Base-by-base conservation (phyloP, 768 basidiomycete genomes). In the Russula abietina region DNA sequence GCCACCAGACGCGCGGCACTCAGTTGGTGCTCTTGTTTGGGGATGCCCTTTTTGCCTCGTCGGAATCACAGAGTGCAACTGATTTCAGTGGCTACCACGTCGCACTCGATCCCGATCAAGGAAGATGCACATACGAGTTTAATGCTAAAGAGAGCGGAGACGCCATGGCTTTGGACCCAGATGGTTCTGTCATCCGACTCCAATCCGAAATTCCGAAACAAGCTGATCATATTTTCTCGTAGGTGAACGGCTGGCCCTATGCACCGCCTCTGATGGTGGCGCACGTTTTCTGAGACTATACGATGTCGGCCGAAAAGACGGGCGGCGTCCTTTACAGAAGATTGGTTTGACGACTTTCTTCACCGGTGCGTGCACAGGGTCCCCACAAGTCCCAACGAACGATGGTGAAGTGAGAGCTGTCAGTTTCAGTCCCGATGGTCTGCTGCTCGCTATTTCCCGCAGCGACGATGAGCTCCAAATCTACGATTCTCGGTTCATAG, bases 31-130 rank as follows among this genome's bases (percentile, higher is more conserved):
- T 17, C 45, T 67, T 41, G 45, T 53, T 30, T 66, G 64, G 65
- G 67, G 54, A 67, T 39, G 22, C 32, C 19, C 56, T 67, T 30
- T 67, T 66, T 30, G 67, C 67, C 14, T 68, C 67, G 17, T 68
- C 67, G 19, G 67, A 68, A 39, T 9, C 65, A 38, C 62, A 68
- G 26, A 28, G 26, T 16, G 32, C 6, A 14, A 26, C 49, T 17
- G 65, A 66, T 38, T 54, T 32, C 38, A 51, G 16, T n/a, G 67
- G 67, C 4, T 59, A 45, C 43, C 67, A 68, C 36, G 28, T 43
- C 7, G 61, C 57, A 10, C 58, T 68, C 30, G 65, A 68, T 24
- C 45, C 65, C 19, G 60, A 56, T 28, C 54, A 55, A 30, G 60
- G 55, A 24, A 56, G 55, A 33, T 17, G 45, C 28, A 32, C 17